phyloP scores from a whole-genome alignment of 2,329 filamentous ascomycete genomes.

The Gliomastix tumulicola region DNA sequence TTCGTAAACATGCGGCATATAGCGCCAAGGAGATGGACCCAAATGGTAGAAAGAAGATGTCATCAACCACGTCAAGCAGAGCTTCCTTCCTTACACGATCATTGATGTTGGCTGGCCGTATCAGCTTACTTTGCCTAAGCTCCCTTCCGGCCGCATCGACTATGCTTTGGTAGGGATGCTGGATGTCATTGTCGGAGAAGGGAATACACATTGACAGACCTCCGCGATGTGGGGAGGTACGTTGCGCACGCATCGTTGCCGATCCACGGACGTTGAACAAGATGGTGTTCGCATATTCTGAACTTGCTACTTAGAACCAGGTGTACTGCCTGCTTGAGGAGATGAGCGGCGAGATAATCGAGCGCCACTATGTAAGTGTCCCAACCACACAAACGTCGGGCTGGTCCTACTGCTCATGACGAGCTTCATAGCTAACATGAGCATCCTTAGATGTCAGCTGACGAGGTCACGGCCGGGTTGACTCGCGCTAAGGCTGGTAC shows the following conservation, averaged over 20 bases:
- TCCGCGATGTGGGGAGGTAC: conserved; percentile 45
- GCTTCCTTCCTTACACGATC: conserved; percentile 45
- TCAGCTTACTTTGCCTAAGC: conserved; percentile 27
- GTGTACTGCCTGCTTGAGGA: conserved; percentile 37
- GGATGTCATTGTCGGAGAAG: conserved; percentile 34
- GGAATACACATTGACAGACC: conserved; percentile 36
- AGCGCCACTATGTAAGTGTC: too few species aligned
- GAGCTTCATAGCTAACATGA: too few species aligned
- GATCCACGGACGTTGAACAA: conserved; percentile 48
- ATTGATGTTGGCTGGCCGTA: conserved; percentile 56
- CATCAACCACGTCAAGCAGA: conserved; percentile 37
- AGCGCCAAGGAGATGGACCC: too few species aligned
- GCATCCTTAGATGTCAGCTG: too few species aligned
- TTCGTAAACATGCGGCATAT: too few species aligned
- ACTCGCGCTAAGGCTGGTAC: too few species aligned
- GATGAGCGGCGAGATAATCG: conserved; percentile 41
- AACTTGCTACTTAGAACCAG: conserved; percentile 36
- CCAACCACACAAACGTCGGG: too few species aligned
- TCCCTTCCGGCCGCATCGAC: conserved; percentile 25
- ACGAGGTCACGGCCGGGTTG: too few species aligned
- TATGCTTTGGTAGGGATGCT: conserved; percentile 26
- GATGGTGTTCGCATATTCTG: conserved; percentile 39
- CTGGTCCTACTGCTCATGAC: too few species aligned
- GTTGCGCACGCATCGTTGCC: conserved; percentile 41
- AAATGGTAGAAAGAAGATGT: conserved; percentile 44